Percentiles rank a stretch among this genome's conserved stretches.
phyloP scores from a whole-genome alignment of 352 stramenopile species.

The Globisporangium emineosum region DNA sequence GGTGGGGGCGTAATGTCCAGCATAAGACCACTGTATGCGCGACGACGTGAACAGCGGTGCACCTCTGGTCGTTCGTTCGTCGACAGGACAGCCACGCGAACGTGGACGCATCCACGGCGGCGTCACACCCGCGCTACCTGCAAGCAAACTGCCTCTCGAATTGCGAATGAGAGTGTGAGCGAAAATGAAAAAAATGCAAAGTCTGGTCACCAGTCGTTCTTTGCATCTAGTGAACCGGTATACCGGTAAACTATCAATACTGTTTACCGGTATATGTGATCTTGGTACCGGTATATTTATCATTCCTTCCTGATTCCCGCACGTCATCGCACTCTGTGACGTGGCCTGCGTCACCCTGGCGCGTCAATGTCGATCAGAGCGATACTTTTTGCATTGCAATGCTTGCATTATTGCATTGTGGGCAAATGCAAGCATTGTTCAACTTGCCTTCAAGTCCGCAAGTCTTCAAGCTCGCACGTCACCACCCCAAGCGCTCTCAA shows the following conservation, averaged over 20 bases:
- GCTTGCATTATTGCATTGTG: slow-evolving; percentile 2
- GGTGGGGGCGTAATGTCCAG: not conserved
- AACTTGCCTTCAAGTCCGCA: slow-evolving; percentile 13
- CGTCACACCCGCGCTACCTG: slow-evolving; percentile 5
- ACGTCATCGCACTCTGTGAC: not conserved
- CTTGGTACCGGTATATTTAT: no score
- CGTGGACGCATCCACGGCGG: not conserved
- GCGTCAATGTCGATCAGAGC: not conserved
- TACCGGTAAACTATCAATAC: no score
- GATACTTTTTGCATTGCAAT: not conserved
- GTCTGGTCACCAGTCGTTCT: not conserved
- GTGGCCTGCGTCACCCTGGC: not conserved
- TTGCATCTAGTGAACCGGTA: no score
- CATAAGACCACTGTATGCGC: not conserved
- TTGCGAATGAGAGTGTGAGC: not conserved
- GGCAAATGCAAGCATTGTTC: no score
- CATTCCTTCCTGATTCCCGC: no score
- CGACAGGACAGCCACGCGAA: slow-evolving; percentile 1
- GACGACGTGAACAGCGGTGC: not conserved
- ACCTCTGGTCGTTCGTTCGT: slow-evolving; percentile 1
- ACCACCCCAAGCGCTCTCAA: not conserved
- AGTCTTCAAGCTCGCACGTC: slow-evolving; percentile 8
- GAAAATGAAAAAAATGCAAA: no score
- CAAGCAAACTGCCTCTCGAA: no score
- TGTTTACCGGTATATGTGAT: no score